phyloP scores from a whole-genome alignment of 1,284 basidiomycete species.

The Puccinia novopanici region DNA sequence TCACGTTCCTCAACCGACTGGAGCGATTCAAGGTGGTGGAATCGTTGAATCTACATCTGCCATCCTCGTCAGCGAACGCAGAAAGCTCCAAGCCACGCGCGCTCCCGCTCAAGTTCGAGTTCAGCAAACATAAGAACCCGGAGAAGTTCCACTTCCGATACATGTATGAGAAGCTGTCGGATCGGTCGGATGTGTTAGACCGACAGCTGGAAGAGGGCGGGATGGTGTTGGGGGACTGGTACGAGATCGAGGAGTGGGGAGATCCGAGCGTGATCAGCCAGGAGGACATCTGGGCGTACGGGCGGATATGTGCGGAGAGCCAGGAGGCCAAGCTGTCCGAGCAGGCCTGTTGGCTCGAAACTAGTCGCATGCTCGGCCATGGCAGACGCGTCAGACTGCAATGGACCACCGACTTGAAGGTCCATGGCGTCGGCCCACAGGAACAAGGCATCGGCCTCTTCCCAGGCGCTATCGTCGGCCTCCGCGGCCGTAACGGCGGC shows the following conservation, averaged over 20 bases:
- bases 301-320: constrained; percentile 74
- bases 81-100: background rate
- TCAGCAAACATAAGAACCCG: background rate
- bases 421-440: constrained; percentile 68
- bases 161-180: constrained; percentile 85
- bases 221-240: constrained; percentile 71
- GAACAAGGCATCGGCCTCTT: constrained; percentile 76
- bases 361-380: constrained; percentile 74
- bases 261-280: constrained; percentile 71
- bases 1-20: constrained; percentile 30
- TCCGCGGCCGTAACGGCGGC: constrained; percentile 89
- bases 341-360: constrained; percentile 73
- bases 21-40: constrained; percentile 35
- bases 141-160: constrained; percentile 66
- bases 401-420: constrained; percentile 69
- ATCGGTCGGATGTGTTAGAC: constrained; percentile 80
- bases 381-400: constrained; percentile 72
- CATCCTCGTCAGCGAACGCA: background rate
- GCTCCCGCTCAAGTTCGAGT: constrained; percentile 19
- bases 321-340: constrained; percentile 71
- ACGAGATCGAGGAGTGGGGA: constrained; percentile 66
- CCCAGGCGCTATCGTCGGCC: constrained; percentile 81
- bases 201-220: constrained; percentile 77
- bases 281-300: constrained; percentile 76
- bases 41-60: constrained; percentile 36